Base-by-base conservation (phyloP, 2,329 filamentous ascomycete genomes). In the Tolypocladium ovalisporum region DNA sequence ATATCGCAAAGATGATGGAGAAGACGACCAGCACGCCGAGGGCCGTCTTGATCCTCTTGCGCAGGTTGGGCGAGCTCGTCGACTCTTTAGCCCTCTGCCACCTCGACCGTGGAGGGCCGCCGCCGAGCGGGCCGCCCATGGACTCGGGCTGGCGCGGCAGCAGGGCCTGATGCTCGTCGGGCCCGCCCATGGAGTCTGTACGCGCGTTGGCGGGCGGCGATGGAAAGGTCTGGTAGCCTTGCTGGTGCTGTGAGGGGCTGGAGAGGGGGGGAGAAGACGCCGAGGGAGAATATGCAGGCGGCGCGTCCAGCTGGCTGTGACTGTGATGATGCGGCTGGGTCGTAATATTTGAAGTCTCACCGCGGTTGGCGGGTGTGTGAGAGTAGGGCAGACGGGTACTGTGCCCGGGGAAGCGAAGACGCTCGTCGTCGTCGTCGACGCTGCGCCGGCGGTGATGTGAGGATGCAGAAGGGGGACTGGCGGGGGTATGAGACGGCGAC, bases 231-330 rank as follows among this genome's bases (percentile, higher is more conserved):
- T 70, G 75, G 63, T 81, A 79, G 59, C 70, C 73, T 2, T 53
- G 56, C 27, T 27, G 44, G 27, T 32, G 27, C 29, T 52, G 47
- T 12, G 57, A 54, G 17, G 36, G 29, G 59, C 66, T 54, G 53
- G 57, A 34, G 29, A 19, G 3, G 57, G 66, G 61, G 9, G 71
- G 66, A 15, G 74, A 73, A 27, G 70, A 68, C 19, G 64, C 68
- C 17, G 72, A 75, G 9, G 77, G 76, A 2, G 75, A 76, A 64
- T 81, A 81, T 12, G 79, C 79, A 8, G 79, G 79, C 12, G 79
- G 79, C 7, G 78, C 77, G 57, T 78, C 76, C 44, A 62, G 58
- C 32, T 59, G 58, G n/a, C 61, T 62, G 19, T 67, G 64, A 52
- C 61, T 62, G 19, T 67, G 64, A 52, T 60, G 61, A 54, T 55